Evolutionary conservation across 192 early-diverging fungal species (phyloP), one percentile per base, ranked within the genome.

Genomic region (Coemansia guatemalensis): DNA sequence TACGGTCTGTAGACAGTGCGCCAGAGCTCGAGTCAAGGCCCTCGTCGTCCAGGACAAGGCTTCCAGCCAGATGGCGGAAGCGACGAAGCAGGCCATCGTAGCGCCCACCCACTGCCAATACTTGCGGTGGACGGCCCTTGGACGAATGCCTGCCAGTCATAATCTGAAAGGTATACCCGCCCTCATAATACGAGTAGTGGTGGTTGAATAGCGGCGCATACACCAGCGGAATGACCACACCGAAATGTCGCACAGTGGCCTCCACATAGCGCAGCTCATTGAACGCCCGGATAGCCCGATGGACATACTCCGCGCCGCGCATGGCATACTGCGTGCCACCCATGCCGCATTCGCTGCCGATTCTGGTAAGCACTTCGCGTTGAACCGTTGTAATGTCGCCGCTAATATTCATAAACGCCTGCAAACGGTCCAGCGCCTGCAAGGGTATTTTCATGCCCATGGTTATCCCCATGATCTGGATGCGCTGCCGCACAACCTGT

Each of bases 71-170:
- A 82, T 72, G 76, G 50, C 85, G 44, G 59, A 88, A 85, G 14
- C 65, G 52, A 9, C 65, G 54, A 23, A 92, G 65, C 27, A 92
- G 48, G 17, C 75, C 69, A 69, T 92, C 88, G 62, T 92, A 90
- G 21, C 88, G 83, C 0, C 90, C 90, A 25, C 90, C 90, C 0
- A 83, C 69, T 2, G 90, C 90, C 50, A 92, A 65, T 14, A 90
- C 79, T 53, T 89, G 88, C 44, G 69, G 71, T 1, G 60, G 52
- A 35, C 62, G 60, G 48, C 74, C 68, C n/a, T 71, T 69, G 51
- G 74, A 67, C 4, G 69, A 24, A 25, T 53, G 63, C 14, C 56
- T 65, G 11, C 73, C 73, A 1, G 70, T 62, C 52, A 74, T 83
- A 49, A 89, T 67, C 66, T 91, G 89, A 74, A 91, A 91, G 50